phyloP scores from a whole-genome alignment of 2,329 filamentous ascomycete genomes.

The Sodiomyces alkalinus region DNA sequence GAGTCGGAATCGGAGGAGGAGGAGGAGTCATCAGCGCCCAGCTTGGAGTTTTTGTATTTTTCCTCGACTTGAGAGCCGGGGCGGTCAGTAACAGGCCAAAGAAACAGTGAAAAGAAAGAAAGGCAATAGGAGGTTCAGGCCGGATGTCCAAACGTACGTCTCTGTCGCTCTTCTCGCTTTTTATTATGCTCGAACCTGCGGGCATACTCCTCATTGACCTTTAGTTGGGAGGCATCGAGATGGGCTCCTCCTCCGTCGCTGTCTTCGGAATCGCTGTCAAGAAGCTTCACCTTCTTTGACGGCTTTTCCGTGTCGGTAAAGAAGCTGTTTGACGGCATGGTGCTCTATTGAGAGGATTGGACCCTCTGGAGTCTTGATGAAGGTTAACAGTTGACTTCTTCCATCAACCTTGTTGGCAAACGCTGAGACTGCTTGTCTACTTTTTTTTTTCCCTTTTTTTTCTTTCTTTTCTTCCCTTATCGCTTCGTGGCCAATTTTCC shows the following conservation, averaged over 20 bases:
- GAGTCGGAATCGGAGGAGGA: constrained; percentile 50
- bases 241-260: constrained; percentile 21
- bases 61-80: constrained; percentile 55
- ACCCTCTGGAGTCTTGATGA: not conserved
- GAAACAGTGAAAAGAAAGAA: too few relatives aligned
- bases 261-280: constrained; percentile 38
- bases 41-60: constrained; percentile 47
- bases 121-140: not conserved
- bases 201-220: constrained; percentile 84
- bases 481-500: too few relatives aligned
- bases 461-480: not conserved
- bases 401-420: not conserved
- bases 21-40: constrained; percentile 31
- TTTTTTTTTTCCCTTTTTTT: not conserved
- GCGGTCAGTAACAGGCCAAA: too few relatives aligned
- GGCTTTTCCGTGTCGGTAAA: constrained; percentile 3
- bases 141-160: constrained; percentile 30
- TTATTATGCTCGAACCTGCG: constrained; percentile 91
- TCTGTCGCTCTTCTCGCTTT: constrained; percentile 75
- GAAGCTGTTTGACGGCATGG: not conserved
- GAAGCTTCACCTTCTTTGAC: constrained; percentile 30
- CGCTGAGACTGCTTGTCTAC: not conserved
- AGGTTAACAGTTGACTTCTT: not conserved
- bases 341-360: too few relatives aligned
- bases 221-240: constrained; percentile 34